These are phyloP conservation scores for Extremus antarcticus DNA, from an alignment of 495 filamentous ascomycete genomes.

Conservation along the genomic window DNA sequence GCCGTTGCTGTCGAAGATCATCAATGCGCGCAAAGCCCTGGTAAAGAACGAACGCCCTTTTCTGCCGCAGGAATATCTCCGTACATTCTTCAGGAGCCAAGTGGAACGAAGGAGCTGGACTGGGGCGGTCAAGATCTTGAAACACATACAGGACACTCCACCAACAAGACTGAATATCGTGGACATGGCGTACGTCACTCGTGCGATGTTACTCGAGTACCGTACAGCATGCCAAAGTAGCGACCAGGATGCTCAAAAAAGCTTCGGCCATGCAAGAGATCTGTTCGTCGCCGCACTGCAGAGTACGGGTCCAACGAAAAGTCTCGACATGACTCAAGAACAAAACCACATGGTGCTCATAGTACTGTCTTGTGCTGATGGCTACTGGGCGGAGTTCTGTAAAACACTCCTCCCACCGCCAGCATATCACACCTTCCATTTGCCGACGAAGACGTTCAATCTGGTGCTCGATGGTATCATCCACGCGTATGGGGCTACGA, in stretches of 20 bases:
- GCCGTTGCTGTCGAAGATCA: slow-evolving; percentile 36
- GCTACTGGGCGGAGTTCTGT: slow-evolving; percentile 12
- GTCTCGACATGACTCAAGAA: background rate
- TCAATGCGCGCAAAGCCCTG: slow-evolving; percentile 14
- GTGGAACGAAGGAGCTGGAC: slow-evolving; percentile 40
- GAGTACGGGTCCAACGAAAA: too few species aligned
- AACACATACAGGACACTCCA: slow-evolving; percentile 31
- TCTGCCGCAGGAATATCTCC: slow-evolving; percentile 32
- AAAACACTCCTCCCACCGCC: background rate
- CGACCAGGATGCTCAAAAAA: background rate
- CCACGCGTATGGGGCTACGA: slow-evolving; percentile 35
- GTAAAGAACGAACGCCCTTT: background rate
- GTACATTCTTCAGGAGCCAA: slow-evolving; percentile 40
- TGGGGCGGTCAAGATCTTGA: slow-evolving; percentile 34
- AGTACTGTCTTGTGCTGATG: background rate
- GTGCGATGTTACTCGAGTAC: slow-evolving; percentile 11
- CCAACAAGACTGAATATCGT: slow-evolving; percentile 13
- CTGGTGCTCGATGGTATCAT: slow-evolving; percentile 38
- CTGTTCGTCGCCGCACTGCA: background rate
- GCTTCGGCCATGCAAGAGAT: background rate
- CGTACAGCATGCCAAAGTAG: background rate
- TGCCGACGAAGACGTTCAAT: slow-evolving; percentile 34
- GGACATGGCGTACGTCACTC: slow-evolving; percentile 22
- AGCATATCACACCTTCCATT: background rate
- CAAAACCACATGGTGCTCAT: background rate